These are phyloP conservation scores for Dalbergia cochinchinensis DNA, from an alignment of 306 rosid species.

Conservation along the genomic window DNA sequence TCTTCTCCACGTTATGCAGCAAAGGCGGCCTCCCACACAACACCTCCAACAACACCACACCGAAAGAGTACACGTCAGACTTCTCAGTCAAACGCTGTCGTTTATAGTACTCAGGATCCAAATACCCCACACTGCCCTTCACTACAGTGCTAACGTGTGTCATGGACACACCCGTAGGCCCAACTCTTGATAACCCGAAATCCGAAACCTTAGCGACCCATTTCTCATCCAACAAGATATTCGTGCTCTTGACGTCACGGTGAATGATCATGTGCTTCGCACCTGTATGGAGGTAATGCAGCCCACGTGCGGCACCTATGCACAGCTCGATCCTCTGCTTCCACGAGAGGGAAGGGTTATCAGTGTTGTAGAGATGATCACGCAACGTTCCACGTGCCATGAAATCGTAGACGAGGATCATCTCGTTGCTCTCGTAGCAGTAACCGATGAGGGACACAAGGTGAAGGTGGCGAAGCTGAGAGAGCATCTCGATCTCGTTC, in stretches of 20 bases:
- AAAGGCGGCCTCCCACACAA: conserved; percentile 29
- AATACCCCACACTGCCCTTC: neutral
- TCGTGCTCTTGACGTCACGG: neutral
- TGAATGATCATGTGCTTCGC: neutral
- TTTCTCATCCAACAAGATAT: neutral
- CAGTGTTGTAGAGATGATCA: conserved; percentile 24
- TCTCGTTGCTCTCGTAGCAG: conserved; percentile 39
- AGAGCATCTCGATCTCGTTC: conserved; percentile 61
- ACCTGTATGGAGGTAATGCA: neutral
- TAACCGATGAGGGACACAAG: conserved; percentile 54
- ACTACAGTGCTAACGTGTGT: neutral
- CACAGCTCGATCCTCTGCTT: conserved; percentile 45
- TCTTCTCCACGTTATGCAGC: conserved; percentile 15
- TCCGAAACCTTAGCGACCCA: neutral
- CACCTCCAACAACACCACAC: conserved; percentile 39
- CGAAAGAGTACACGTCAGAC: conserved; percentile 15
- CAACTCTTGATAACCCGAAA: neutral
- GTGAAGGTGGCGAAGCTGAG: conserved; percentile 54
- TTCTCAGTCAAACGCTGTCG: neutral
- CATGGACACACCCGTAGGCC: neutral
- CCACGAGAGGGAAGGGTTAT: conserved; percentile 38
- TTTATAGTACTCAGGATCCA: neutral
- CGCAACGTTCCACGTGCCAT: conserved; percentile 27
- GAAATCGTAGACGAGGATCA: conserved; percentile 18
- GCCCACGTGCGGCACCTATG: neutral